These are phyloP conservation scores for Monoraphidium neglectum DNA, from an alignment of 139 green algal species.

Conservation along the genomic window DNA sequence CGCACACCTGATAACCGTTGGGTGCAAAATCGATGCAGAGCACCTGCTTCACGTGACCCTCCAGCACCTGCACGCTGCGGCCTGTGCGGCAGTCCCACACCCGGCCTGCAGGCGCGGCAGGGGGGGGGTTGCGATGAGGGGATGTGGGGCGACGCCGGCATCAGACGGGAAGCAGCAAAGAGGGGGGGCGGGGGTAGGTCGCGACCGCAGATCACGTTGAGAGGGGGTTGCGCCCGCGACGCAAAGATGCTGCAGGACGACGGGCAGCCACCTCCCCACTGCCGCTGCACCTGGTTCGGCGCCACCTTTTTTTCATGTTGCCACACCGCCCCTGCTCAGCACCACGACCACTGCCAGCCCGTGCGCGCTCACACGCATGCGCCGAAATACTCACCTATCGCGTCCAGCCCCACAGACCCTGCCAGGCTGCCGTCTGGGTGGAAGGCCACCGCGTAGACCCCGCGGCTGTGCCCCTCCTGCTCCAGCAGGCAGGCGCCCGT, in stretches of 20 bases:
- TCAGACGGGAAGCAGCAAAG: too few species aligned
- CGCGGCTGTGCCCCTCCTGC: slow-evolving; percentile 95
- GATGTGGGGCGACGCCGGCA: not conserved
- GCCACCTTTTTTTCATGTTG: too few species aligned
- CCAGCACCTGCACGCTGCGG: slow-evolving; percentile 74
- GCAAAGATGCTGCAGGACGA: too few species aligned
- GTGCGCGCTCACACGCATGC: not conserved
- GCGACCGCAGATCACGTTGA: too few species aligned
- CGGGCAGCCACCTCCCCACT: too few species aligned
- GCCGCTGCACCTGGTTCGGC: too few species aligned
- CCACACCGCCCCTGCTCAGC: too few species aligned
- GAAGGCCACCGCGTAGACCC: slow-evolving; percentile 93
- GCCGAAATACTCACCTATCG: slow-evolving; percentile 47
- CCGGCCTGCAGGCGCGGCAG: slow-evolving; percentile 55
- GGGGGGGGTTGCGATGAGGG: too few species aligned
- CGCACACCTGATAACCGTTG: slow-evolving; percentile 32
- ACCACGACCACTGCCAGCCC: too few species aligned
- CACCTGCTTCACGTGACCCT: slow-evolving; percentile 87
- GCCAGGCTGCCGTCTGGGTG: slow-evolving; percentile 86
- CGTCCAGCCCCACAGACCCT: slow-evolving; percentile 78
- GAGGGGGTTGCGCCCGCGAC: too few species aligned
- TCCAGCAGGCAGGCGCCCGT: slow-evolving; percentile 85
- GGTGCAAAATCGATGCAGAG: slow-evolving; percentile 24
- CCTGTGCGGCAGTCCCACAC: slow-evolving; percentile 95
- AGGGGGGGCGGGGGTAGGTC: too few species aligned